phyloP scores from a whole-genome alignment of 2,329 filamentous ascomycete species.

The Didymella keratinophila region DNA sequence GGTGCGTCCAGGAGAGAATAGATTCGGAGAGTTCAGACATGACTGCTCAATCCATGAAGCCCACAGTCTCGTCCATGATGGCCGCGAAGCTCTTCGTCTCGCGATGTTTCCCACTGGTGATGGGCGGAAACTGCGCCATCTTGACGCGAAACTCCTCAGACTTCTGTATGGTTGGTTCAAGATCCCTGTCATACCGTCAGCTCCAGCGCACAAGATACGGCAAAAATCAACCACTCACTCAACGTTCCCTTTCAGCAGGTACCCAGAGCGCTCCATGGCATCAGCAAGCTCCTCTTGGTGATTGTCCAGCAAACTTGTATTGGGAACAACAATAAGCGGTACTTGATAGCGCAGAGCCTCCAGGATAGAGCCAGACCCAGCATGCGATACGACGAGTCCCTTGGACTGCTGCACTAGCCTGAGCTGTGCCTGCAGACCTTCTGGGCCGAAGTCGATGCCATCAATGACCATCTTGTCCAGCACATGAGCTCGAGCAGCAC shows the following conservation, averaged over 20 bases:
- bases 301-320: constrained; percentile 81
- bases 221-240: constrained; percentile 56
- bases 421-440: constrained; percentile 69
- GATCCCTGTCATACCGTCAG: constrained; percentile 48
- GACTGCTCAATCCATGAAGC: constrained; percentile 41
- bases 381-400: constrained; percentile 87
- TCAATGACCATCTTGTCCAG: constrained; percentile 53
- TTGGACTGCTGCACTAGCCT: constrained; percentile 60
- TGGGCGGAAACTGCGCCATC: constrained; percentile 46
- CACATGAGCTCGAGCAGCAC: constrained; percentile 26
- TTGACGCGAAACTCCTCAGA: constrained; percentile 54
- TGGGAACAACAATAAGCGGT: constrained; percentile 89
- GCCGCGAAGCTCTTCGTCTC: constrained; percentile 47
- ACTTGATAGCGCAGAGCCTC: constrained; percentile 78
- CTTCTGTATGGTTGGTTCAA: constrained; percentile 57
- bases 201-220: not conserved
- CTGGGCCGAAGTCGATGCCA: constrained; percentile 71
- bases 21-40: too few species aligned
- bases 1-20: too few species aligned
- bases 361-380: constrained; percentile 88
- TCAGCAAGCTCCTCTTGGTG: constrained; percentile 89
- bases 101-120: constrained; percentile 46
- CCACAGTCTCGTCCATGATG: constrained; percentile 49
- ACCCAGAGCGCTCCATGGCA: constrained; percentile 75
- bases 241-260: constrained; percentile 75